Conservation (phyloP, 2,329 filamentous ascomycete genomes). For the Dothideomycetidae sp. region DNA sequence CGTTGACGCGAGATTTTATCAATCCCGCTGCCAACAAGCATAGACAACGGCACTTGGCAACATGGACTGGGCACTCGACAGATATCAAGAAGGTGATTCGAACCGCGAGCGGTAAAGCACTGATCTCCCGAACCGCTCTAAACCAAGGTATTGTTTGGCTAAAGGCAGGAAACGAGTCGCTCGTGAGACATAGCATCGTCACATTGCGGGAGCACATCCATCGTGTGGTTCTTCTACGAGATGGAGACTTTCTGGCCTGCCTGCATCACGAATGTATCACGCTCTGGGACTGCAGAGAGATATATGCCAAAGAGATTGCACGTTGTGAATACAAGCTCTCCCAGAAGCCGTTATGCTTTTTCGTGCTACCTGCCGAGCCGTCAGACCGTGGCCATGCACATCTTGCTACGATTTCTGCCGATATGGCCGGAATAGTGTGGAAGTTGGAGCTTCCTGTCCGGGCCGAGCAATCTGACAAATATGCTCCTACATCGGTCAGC, state of each 20-base stretch:
- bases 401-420: conserved; percentile 68
- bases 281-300: conserved; percentile 62
- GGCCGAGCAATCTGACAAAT: conserved; percentile 1
- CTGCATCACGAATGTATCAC: conserved; percentile 56
- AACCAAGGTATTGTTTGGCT: conserved; percentile 77
- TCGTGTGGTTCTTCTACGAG: conserved; percentile 61
- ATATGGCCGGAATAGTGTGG: conserved; percentile 70
- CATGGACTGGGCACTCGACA: conserved; percentile 74
- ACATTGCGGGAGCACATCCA: conserved; percentile 58
- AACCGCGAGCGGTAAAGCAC: conserved; percentile 63
- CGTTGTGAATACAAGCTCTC: conserved; percentile 43
- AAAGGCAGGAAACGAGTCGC: conserved; percentile 40
- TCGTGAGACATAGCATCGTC: conserved; percentile 55
- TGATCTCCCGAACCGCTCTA: conserved; percentile 65
- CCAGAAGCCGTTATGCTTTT: conserved; percentile 65
- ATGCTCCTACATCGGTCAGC: background rate
- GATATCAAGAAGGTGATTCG: conserved; percentile 75
- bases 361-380: conserved; percentile 55
- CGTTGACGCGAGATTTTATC: conserved; percentile 64
- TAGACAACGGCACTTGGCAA: conserved; percentile 47
- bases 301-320: conserved; percentile 45
- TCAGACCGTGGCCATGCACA: conserved; percentile 41
- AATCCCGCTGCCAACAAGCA: conserved; percentile 50
- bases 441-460: conserved; percentile 35
- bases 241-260: conserved; percentile 69